A percentile compares a stretch with the other conserved stretches of the same genome.
Conservation (phyloP, 345 rosid genomes). For the Populus euphratica region DNA sequence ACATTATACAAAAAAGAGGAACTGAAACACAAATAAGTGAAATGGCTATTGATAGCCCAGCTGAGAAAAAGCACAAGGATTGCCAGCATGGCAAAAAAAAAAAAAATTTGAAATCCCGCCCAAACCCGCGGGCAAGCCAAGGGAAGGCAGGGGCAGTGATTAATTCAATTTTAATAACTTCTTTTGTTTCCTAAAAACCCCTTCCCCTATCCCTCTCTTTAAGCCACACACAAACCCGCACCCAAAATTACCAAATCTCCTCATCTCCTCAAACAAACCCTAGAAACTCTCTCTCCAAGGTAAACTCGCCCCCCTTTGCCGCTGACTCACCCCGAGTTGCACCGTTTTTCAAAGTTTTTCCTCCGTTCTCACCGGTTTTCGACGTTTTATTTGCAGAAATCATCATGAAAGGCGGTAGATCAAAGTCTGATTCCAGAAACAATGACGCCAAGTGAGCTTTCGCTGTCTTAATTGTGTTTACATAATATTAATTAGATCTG, state of each 20-base stretch:
- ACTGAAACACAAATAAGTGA: not conserved
- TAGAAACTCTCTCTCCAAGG: slow-evolving; percentile 16
- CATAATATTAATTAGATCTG: slow-evolving; percentile 13
- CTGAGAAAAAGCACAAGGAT: slow-evolving; percentile 13
- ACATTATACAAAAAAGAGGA: not conserved
- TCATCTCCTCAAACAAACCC: not conserved
- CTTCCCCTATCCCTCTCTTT: slow-evolving; percentile 9
- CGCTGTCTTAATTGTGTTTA: not conserved
- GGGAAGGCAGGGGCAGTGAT: not conserved
- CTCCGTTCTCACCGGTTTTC: slow-evolving; percentile 23
- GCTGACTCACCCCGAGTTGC: slow-evolving; percentile 27
- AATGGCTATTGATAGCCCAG: not conserved
- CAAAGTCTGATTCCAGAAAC: slow-evolving; percentile 35
- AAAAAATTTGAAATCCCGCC: slow-evolving; percentile 54
- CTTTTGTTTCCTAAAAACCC: slow-evolving; percentile 22
- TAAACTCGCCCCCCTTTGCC: slow-evolving; percentile 23
- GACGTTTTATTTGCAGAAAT: slow-evolving; percentile 33
- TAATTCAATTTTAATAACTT: not conserved
- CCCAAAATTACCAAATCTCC: slow-evolving; percentile 1
- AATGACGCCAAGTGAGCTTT: slow-evolving; percentile 41
- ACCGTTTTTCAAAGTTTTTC: not conserved
- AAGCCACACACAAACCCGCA: not conserved
- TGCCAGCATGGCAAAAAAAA: slow-evolving; percentile 36
- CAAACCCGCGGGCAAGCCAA: slow-evolving; percentile 28
- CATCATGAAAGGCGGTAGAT: slow-evolving; percentile 62